phyloP scores from a whole-genome alignment of 306 rosid genomes.

The Lotus japonicus region DNA sequence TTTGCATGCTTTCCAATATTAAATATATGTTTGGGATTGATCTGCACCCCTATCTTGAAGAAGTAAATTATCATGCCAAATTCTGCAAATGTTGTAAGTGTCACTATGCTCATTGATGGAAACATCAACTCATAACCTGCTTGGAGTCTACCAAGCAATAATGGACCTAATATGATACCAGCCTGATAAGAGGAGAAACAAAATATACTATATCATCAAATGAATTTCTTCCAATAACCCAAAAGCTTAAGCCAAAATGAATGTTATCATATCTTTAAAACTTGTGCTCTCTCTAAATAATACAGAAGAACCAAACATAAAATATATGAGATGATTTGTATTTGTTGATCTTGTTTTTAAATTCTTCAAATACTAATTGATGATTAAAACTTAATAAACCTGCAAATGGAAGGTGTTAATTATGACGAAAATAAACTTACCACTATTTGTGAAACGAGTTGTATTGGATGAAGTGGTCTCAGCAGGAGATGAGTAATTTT shows the following conservation, averaged over 20 bases:
- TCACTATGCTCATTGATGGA: neutral
- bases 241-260: neutral
- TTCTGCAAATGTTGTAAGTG: constrained; percentile 25
- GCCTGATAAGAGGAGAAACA: constrained; percentile 1
- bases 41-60: constrained; percentile 25
- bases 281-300: no score
- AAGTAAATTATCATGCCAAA: constrained; percentile 27
- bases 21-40: neutral
- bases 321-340: no score
- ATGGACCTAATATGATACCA: constrained; percentile 25
- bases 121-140: neutral
- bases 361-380: no score
- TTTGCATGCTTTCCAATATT: constrained; percentile 7
- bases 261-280: neutral
- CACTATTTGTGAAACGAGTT: constrained; percentile 14
- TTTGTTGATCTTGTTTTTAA: no score
- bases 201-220: neutral
- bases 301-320: no score
- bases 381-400: no score
- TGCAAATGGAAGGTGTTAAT: neutral
- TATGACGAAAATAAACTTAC: constrained; percentile 1
- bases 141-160: neutral
- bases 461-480: constrained; percentile 21
- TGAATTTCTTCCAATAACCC: neutral
- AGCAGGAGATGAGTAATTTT: constrained; percentile 18